Evolutionary conservation across 805 yeast genomes (phyloP), one percentile per base, ranked within the genome.

Genomic region (Yarrowia yakushimensis): DNA sequence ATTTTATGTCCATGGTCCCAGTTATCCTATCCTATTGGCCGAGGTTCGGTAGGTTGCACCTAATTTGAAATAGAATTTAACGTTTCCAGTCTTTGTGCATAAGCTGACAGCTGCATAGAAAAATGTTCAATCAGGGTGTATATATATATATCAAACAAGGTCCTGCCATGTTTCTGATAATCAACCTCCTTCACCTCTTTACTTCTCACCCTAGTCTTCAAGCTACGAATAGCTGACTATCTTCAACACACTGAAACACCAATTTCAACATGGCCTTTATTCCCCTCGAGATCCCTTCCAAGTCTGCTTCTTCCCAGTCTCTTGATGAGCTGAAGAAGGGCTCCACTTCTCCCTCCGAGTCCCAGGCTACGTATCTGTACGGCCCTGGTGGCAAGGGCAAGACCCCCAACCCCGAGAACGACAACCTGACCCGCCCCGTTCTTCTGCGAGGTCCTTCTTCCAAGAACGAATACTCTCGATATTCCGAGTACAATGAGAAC

Each of bases 41-140:
- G 59, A 52, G 59, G 59, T 52, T 52, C 59, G 59, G 59, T 52
- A 52, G 59, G 59, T 52, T 52, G 43, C 59, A 52, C 59, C 55
- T 52, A 36, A 25, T 23, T 9, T 8, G 2, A 4, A 2, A 13
- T 23, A n/a, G 20, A 10, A 25, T 52, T 36, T 23, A 25, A 33
- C 33, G 5, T 36, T 18, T 18, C n/a, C 4, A n/a, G 5, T 17
- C 33, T 34, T 34, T 30, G 59, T 52, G 59, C 59, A 52, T 34
- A 34, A 13, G 25, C 30, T 36, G 20, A 12, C 42, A 25, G 43
- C 20, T 52, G 8, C 31, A 33, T 13, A 34, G 18, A 36, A 52
- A 34, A 17, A 28, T 18, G 10, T 36, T 31, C 31, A 46, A 48
- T 31, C 20, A 31, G 13, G 39, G 39, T 30, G n/a, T 15, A 22